Conservation (phyloP, 352 stramenopile species). For the Phytopythium sindhum region DNA sequence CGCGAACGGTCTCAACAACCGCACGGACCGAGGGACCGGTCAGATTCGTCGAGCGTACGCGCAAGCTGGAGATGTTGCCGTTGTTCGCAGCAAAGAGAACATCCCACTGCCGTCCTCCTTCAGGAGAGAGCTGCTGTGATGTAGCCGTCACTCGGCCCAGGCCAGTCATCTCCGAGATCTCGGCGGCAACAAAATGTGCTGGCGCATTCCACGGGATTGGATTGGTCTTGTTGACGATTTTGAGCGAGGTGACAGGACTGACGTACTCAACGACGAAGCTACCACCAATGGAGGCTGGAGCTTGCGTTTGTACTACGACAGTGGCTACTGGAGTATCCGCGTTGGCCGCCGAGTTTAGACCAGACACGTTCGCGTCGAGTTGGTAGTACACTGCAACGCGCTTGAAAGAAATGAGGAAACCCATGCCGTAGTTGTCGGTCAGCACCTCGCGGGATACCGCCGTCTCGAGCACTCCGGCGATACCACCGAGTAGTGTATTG, state of each 20-base stretch:
- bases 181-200: conserved; percentile 15
- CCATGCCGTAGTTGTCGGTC: conserved; percentile 30
- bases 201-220: conserved; percentile 59
- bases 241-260: conserved; percentile 29
- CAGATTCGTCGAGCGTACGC: conserved; percentile 41
- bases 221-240: conserved; percentile 22
- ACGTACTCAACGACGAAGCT: conserved; percentile 47
- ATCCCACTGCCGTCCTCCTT: conserved; percentile 63
- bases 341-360: conserved; percentile 13
- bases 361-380: conserved; percentile 12
- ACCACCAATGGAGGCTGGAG: conserved; percentile 40
- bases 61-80: conserved; percentile 40
- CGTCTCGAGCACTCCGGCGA: conserved; percentile 35
- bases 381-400: conserved; percentile 42
- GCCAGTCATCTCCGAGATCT: conserved; percentile 43
- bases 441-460: conserved; percentile 17
- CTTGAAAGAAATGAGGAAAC: conserved; percentile 50
- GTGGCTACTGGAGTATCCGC: conserved; percentile 9
- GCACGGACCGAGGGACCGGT: conserved; percentile 39
- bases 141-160: conserved; percentile 49
- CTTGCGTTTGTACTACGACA: conserved; percentile 22
- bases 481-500: conserved; percentile 25
- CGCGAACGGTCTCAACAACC: conserved; percentile 27
- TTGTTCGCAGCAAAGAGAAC: conserved; percentile 66
- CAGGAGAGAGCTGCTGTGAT: conserved; percentile 30